phyloP scores from a whole-genome alignment of 1,139 yeast species.

The Blastobotrys proliferans region DNA sequence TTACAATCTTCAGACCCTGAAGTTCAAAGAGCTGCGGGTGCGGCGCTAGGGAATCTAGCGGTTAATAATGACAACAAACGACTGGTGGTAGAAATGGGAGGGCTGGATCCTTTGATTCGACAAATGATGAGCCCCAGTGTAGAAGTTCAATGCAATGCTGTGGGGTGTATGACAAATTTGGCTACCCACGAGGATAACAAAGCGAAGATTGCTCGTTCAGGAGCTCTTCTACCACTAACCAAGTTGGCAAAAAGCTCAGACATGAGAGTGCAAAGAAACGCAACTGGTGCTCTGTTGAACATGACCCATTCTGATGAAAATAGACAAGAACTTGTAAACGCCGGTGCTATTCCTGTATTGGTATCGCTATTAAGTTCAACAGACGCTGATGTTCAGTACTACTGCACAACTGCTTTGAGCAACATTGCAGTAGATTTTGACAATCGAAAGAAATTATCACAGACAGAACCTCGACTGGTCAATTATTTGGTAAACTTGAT shows the following conservation, averaged over 20 bases:
- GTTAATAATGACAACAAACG: conserved; percentile 93
- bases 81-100: conserved; percentile 96
- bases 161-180: conserved; percentile 95
- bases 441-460: conserved; percentile 81
- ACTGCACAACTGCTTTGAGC: conserved; percentile 95
- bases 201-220: conserved; percentile 90
- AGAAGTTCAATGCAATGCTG: conserved; percentile 98
- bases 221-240: conserved; percentile 93
- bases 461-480: conserved; percentile 92
- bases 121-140: conserved; percentile 97
- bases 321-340: conserved; percentile 92
- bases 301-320: conserved; percentile 98
- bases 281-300: conserved; percentile 94
- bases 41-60: conserved; percentile 95
- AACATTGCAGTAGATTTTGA: conserved; percentile 95
- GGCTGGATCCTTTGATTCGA: conserved; percentile 88
- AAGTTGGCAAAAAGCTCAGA: conserved; percentile 92
- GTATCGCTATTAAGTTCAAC: conserved; percentile 82
- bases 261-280: conserved; percentile 94
- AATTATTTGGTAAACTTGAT: conserved; percentile 81
- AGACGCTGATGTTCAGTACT: conserved; percentile 96
- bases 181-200: conserved; percentile 99
- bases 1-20: conserved; percentile 87
- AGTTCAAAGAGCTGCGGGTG: conserved; percentile 98
- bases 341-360: conserved; percentile 96